Evolutionary conservation across 2,329 filamentous ascomycete species (phyloP).

Genomic region (Fusarium nelsonii): DNA sequence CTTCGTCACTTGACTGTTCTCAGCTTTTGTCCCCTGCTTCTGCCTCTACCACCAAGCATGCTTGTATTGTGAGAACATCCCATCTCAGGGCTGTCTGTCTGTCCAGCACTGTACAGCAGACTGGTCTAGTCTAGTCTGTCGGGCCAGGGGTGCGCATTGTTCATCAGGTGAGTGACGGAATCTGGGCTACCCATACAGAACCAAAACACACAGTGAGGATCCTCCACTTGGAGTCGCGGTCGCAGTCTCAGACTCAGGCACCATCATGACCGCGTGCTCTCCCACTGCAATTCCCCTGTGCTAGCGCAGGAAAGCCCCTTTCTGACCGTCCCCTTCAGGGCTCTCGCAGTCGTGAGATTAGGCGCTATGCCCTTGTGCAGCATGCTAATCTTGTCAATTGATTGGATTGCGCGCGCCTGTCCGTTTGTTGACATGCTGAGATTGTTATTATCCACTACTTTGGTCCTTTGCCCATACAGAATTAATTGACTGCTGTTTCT

Average conservation of each 20-base stretch:
- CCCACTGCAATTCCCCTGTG: conserved; percentile 40
- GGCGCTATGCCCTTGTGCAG: conserved; percentile 40
- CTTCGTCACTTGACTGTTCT: conserved; percentile 45
- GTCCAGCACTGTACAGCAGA: background rate
- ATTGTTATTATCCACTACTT: conserved; percentile 48
- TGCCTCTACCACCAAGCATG: conserved; percentile 17
- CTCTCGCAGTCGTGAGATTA: conserved; percentile 38
- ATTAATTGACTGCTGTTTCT: conserved; percentile 38
- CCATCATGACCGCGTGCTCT: conserved; percentile 36
- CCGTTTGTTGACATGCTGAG: conserved; percentile 48
- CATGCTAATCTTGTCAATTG: conserved; percentile 24
- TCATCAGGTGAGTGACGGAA: conserved; percentile 45
- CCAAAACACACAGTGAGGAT: conserved; percentile 24
- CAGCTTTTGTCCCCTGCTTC: conserved; percentile 23
- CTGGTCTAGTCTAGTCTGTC: conserved; percentile 1
- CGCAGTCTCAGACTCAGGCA: conserved; percentile 42
- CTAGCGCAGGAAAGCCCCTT: conserved; percentile 45
- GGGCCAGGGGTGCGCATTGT: conserved; percentile 33
- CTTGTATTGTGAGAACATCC: conserved; percentile 40
- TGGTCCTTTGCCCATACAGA: conserved; percentile 22
- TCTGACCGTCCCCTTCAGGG: conserved; percentile 31
- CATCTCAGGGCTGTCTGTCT: conserved; percentile 28
- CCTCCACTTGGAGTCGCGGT: conserved; percentile 7
- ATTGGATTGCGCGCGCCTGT: conserved; percentile 40
- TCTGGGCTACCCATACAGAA: conserved; percentile 12